Evolutionary conservation across 2,329 filamentous ascomycete species (phyloP).

Genomic region (Pseudogymnoascus sp.): DNA sequence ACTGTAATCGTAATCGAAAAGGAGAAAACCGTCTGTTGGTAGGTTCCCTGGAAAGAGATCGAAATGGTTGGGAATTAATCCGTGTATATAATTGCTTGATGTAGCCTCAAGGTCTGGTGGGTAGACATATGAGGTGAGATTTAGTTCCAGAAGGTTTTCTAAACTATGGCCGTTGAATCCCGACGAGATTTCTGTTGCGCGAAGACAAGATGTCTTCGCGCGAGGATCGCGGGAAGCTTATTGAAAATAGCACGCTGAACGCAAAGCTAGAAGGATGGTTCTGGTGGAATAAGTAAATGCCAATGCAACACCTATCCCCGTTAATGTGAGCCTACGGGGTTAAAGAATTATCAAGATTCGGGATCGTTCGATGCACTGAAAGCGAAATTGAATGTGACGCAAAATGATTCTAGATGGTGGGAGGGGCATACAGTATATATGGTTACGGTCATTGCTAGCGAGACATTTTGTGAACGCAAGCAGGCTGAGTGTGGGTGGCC

Average conservation of each 20-base stretch:
- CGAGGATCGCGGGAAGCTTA: neutral
- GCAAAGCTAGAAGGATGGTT: neutral
- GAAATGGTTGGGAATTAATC: neutral
- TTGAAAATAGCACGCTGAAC: neutral
- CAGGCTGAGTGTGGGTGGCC: neutral
- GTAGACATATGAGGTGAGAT: neutral
- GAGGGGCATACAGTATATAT: neutral
- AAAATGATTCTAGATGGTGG: neutral
- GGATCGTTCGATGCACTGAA: no score
- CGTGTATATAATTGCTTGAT: neutral
- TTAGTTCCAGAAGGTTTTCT: neutral
- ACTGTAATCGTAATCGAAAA: neutral
- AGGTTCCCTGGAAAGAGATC: neutral
- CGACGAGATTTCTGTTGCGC: neutral
- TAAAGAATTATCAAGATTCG: neutral
- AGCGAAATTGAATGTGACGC: neutral
- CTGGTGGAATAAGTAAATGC: neutral
- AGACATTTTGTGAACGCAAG: neutral
- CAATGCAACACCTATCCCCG: neutral
- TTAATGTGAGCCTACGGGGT: neutral
- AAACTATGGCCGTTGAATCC: neutral
- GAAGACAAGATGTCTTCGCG: neutral
- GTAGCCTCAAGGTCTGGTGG: neutral
- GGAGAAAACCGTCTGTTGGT: neutral
- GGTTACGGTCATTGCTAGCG: neutral